These are phyloP conservation scores for Zea luxurians DNA, from an alignment of 176 grass and related monocot genomes.

Conservation along the genomic window DNA sequence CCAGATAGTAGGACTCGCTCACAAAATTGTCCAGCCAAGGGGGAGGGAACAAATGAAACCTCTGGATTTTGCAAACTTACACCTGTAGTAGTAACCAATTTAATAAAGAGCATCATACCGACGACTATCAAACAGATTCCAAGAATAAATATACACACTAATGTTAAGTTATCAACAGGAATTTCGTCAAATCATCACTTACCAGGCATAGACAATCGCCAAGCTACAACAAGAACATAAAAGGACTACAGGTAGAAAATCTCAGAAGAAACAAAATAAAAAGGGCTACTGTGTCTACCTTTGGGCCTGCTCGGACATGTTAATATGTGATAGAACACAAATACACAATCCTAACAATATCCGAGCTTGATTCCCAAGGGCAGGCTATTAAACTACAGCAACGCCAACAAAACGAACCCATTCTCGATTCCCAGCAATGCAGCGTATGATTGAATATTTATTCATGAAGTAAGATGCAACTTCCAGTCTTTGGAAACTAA, in stretches of 20 bases:
- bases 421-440: background rate
- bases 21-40: conserved; percentile 57
- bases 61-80: conserved; percentile 61
- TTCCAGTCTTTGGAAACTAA: background rate
- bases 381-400: background rate
- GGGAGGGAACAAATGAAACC: conserved; percentile 51
- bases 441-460: background rate
- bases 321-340: background rate
- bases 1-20: conserved; percentile 62
- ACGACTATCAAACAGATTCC: background rate
- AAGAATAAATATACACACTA: background rate
- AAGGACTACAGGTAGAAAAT: background rate
- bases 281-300: background rate
- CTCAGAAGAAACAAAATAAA: conserved; percentile 3
- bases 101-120: background rate
- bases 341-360: background rate
- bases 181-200: background rate
- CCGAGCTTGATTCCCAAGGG: background rate
- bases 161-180: conserved; percentile 2
- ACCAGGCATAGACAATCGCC: background rate
- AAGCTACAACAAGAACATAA: background rate
- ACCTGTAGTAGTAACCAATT: conserved; percentile 44
- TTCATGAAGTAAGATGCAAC: background rate
- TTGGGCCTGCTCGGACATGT: background rate
- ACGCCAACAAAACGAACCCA: background rate